phyloP scores from a whole-genome alignment of 1,284 basidiomycete species.

The Cerrena zonata region DNA sequence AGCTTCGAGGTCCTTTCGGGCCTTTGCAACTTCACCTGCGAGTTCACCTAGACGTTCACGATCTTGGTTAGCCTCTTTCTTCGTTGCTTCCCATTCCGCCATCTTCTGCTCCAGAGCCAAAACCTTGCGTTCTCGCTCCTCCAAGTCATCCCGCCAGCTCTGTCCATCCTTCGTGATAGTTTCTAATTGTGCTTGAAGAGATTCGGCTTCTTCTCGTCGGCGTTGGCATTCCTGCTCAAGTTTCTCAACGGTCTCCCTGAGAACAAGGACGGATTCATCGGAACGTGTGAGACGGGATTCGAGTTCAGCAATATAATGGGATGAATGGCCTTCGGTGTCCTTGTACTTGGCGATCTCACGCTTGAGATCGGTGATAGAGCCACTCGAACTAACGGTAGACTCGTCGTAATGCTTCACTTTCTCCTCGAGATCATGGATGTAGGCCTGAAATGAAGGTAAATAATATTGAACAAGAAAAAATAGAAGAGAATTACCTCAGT shows the following conservation, averaged over 20 bases:
- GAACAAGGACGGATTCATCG: constrained; percentile 66
- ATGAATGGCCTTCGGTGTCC: constrained; percentile 67
- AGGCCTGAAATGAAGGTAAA: constrained; percentile 48
- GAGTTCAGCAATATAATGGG: constrained; percentile 83
- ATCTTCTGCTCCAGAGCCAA: constrained; percentile 72
- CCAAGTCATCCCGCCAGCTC: constrained; percentile 74
- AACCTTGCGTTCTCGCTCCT: constrained; percentile 72
- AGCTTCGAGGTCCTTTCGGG: constrained; percentile 58
- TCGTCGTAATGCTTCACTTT: constrained; percentile 83
- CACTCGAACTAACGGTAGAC: constrained; percentile 66
- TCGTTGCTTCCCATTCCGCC: constrained; percentile 67
- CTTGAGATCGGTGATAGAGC: constrained; percentile 75
- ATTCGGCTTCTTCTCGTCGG: constrained; percentile 61
- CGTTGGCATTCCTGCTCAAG: constrained; percentile 74
- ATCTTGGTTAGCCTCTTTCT: constrained; percentile 58
- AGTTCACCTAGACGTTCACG: constrained; percentile 59
- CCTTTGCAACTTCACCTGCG: constrained; percentile 64
- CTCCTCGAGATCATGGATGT: constrained; percentile 87
- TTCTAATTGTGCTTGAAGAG: constrained; percentile 71
- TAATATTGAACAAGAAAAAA: constrained; percentile 10
- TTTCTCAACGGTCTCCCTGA: constrained; percentile 68
- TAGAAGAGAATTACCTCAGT: constrained; percentile 61
- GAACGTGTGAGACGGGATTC: constrained; percentile 77
- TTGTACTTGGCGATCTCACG: constrained; percentile 77
- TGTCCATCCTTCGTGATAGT: constrained; percentile 65